Evolutionary conservation across 2,329 filamentous ascomycete genomes (phyloP).

Genomic region (Cryoendolithus antarcticus): DNA sequence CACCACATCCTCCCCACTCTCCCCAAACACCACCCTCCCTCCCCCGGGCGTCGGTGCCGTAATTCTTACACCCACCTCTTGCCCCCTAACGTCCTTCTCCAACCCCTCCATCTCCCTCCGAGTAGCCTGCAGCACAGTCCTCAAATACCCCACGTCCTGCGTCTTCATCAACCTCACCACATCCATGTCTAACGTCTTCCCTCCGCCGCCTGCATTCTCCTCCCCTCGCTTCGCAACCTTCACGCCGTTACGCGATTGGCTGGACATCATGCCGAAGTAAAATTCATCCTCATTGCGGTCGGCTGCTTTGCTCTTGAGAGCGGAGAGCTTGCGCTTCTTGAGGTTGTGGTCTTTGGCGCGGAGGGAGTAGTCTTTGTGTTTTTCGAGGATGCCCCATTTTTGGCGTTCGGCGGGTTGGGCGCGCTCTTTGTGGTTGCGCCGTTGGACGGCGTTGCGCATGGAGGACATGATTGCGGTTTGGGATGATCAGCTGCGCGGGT

Average conservation of each 20-base stretch:
- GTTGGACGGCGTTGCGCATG: constrained; percentile 53
- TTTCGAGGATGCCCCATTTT: constrained; percentile 85
- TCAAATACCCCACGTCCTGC: constrained; percentile 50
- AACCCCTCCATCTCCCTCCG: constrained; percentile 41
- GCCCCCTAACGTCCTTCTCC: constrained; percentile 22
- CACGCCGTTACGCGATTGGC: constrained; percentile 34
- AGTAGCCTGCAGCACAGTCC: constrained; percentile 45
- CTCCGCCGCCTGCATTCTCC: constrained; percentile 19
- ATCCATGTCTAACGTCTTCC: constrained; percentile 37
- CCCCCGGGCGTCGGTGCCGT: constrained; percentile 12
- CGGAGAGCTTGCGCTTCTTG: constrained; percentile 48
- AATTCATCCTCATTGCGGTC: constrained; percentile 57
- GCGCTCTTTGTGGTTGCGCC: constrained; percentile 80
- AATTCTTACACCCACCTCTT: constrained; percentile 29
- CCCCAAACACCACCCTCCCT: constrained; percentile 28
- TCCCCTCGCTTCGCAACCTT: constrained; percentile 35
- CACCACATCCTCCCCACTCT: constrained; percentile 17
- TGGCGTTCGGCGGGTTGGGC: constrained; percentile 73
- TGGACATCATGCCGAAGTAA: constrained; percentile 51
- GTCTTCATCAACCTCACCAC: constrained; percentile 54
- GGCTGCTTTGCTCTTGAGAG: constrained; percentile 46
- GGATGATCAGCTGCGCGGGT: too few relatives aligned
- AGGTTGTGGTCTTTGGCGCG: constrained; percentile 51
- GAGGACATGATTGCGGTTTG: constrained; percentile 36
- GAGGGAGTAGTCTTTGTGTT: constrained; percentile 72